Conservation (phyloP, 108 stramenopile genomes). For the Nitzschia sp. region DNA sequence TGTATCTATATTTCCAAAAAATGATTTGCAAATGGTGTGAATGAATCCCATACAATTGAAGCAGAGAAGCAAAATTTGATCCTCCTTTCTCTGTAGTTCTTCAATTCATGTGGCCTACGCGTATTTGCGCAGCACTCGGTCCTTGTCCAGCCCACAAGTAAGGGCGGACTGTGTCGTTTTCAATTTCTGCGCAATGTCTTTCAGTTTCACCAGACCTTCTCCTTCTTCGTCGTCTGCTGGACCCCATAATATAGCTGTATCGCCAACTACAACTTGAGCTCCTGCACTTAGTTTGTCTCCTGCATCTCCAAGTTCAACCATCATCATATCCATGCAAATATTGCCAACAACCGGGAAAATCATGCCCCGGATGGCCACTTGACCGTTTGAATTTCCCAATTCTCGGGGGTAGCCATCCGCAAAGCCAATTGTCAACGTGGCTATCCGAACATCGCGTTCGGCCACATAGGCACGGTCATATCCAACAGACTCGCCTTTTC, state of each 20-base stretch:
- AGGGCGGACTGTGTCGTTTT: conserved; percentile 72
- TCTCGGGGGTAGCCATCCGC: conserved; percentile 81
- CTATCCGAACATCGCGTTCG: conserved; percentile 47
- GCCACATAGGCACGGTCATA: conserved; percentile 74
- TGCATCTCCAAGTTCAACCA: conserved; percentile 64
- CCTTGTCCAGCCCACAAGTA: conserved; percentile 72
- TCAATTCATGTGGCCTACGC: conserved; percentile 19
- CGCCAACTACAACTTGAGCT: conserved; percentile 55
- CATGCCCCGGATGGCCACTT: conserved; percentile 54
- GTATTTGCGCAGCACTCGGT: conserved; percentile 54
- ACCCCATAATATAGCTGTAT: conserved; percentile 68
- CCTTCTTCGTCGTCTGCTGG: conserved; percentile 50
- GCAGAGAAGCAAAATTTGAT: too few species aligned
- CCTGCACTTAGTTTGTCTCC: conserved; percentile 42
- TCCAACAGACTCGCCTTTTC: conserved; percentile 69
- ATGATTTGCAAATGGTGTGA: too few species aligned
- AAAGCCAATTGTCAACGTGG: conserved; percentile 73
- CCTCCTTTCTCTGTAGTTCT: conserved; percentile 9
- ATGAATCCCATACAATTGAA: too few species aligned
- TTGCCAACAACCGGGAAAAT: conserved; percentile 72
- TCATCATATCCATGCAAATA: conserved; percentile 84
- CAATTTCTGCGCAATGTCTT: conserved; percentile 48
- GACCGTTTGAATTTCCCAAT: conserved; percentile 57
- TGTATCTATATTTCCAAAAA: too few species aligned
- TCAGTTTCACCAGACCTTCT: conserved; percentile 52